Base-by-base conservation (phyloP, 2,329 filamentous ascomycete species). In the Tolypocladium tropicale region DNA sequence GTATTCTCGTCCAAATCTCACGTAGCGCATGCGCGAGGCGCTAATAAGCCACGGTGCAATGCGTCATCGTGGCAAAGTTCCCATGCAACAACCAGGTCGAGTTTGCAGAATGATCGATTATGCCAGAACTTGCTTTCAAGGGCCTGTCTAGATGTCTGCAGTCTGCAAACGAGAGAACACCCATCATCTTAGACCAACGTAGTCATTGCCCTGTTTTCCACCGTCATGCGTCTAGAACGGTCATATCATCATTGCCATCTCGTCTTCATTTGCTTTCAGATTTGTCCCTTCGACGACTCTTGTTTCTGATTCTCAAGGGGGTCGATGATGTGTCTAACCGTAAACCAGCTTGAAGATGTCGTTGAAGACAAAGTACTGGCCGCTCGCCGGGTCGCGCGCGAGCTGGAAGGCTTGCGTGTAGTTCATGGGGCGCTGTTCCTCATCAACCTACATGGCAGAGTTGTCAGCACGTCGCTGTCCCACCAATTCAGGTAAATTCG, bases 281-380 rank as follows among this genome's bases (percentile, higher is more conserved):
- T 30, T n/a, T n/a, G 37, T 23, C 34, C 43, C n/a, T 23, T 21
- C 16, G 32, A 10, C 28, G 6, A 18, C 34, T n/a, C 48, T n/a
- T 11, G n/a, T 36, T 16, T 16, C 25, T 14, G 10, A 6, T 50
- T 12, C 6, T n/a, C 3, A 23, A 32, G 21, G 6, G 16, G 12
- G 10, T 21, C 10, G 46, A 28, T 14, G 46, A 33, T 32, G 18
- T 6, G 12, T 14, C 54, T 76, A 82, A 69, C 74, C 78, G 74
- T 89, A 93, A 64, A 96, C 82, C 60, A 97, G 83, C 76, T 89
- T 89, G 85, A 97, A 97, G 71, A 97, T 76, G 73, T 97, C 93
- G 79, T 97, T 96, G 78, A 86, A 86, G 70, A 97, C 88, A 72
- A 83, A 96, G 78, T 88, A 96, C 74, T 80, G 84, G 64, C 84